Conservation (phyloP, 2,329 filamentous ascomycete species). For the Paecilomyces formosus region DNA sequence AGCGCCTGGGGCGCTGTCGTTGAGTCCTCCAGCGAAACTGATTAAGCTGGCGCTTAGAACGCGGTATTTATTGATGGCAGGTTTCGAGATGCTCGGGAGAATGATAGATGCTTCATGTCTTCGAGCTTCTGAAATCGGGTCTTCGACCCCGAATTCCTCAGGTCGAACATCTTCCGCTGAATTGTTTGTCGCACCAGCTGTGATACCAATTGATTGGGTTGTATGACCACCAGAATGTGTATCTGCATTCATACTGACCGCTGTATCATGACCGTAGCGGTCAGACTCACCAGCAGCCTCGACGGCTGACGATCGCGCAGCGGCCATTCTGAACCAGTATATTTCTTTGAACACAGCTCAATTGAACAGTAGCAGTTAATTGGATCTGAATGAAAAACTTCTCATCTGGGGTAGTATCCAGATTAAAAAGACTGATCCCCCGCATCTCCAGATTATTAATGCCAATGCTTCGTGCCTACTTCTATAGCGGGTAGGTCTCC, state of each 20-base stretch:
- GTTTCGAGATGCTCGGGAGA: constrained; percentile 14
- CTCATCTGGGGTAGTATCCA: too few relatives aligned
- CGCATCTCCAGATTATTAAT: neutral
- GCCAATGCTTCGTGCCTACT: neutral
- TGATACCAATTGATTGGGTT: neutral
- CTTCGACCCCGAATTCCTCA: neutral
- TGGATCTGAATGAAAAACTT: too few relatives aligned
- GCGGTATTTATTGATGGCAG: constrained; percentile 62
- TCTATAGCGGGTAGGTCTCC: neutral
- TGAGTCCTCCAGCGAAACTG: constrained; percentile 63
- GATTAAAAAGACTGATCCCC: neutral
- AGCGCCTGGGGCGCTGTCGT: constrained; percentile 68
- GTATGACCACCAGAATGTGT: neutral
- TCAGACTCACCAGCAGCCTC: neutral
- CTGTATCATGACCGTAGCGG: neutral
- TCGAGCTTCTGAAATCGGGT: neutral
- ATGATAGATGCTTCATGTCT: neutral
- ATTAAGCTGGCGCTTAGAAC: constrained; percentile 58
- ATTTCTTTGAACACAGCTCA: neutral
- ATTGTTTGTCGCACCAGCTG: neutral
- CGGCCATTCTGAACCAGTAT: neutral
- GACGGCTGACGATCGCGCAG: neutral
- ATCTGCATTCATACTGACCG: neutral
- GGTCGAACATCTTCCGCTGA: neutral
- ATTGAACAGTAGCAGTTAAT: neutral